Evolutionary conservation across 169 alveolate species (phyloP).

Genomic region (Babesia bovis): DNA sequence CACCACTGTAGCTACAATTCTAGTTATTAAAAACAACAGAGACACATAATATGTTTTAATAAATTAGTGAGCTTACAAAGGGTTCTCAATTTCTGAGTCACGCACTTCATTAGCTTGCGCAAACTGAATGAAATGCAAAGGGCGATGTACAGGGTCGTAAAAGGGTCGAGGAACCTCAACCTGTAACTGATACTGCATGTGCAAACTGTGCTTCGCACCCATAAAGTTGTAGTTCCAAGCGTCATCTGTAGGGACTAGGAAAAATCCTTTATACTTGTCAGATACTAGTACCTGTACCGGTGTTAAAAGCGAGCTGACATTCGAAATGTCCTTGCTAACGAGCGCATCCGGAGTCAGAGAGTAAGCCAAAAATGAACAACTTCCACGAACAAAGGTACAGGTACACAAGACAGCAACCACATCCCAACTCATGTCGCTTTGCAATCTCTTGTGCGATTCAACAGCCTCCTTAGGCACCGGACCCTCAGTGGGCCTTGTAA

Average conservation of each 20-base stretch:
- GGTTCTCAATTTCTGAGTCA: slow-evolving; percentile 45
- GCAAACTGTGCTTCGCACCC: slow-evolving; percentile 91
- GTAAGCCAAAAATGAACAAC: slow-evolving; percentile 94
- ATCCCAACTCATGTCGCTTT: slow-evolving; percentile 68
- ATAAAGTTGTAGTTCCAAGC: slow-evolving; percentile 99
- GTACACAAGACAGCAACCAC: slow-evolving; percentile 65
- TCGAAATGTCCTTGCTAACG: slow-evolving; percentile 53
- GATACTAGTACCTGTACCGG: slow-evolving; percentile 94
- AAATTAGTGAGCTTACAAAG: slow-evolving; percentile 1
- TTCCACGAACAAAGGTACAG: slow-evolving; percentile 96
- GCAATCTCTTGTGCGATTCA: slow-evolving; percentile 61
- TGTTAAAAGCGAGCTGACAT: slow-evolving; percentile 70
- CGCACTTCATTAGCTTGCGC: slow-evolving; percentile 63
- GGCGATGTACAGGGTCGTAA: slow-evolving; percentile 97
- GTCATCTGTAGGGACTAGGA: slow-evolving; percentile 97
- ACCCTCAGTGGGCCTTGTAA: slow-evolving; percentile 93
- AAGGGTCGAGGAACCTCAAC: slow-evolving; percentile 95
- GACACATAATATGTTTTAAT: too few relatives aligned
- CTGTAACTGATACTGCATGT: slow-evolving; percentile 89
- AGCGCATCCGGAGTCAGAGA: slow-evolving; percentile 85
- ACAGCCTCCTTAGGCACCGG: slow-evolving; percentile 82
- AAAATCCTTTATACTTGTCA: slow-evolving; percentile 97
- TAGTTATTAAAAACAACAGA: too few relatives aligned
- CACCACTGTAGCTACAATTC: too few relatives aligned
- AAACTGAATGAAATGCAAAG: slow-evolving; percentile 88